phyloP scores from a whole-genome alignment of 23 red algal genomes.

The Chondrus crispus region DNA sequence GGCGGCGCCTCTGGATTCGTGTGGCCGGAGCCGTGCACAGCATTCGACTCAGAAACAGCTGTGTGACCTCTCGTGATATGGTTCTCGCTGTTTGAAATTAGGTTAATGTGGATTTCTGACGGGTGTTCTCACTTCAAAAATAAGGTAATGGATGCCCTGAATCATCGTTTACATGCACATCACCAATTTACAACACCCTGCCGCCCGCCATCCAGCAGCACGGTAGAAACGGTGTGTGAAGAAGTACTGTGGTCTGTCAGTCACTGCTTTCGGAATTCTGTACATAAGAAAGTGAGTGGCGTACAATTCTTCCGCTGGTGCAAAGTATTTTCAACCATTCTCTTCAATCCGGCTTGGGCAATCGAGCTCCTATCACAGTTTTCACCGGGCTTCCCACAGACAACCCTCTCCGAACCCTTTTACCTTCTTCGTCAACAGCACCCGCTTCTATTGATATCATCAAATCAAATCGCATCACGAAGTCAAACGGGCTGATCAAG shows the following conservation, averaged over 20 bases:
- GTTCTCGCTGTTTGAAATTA: neutral
- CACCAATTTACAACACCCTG: neutral
- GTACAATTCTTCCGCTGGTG: neutral
- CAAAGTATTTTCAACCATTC: neutral
- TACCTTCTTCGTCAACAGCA: neutral
- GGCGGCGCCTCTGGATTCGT: neutral
- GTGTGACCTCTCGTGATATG: neutral
- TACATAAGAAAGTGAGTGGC: neutral
- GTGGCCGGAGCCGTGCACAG: neutral
- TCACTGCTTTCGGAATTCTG: neutral
- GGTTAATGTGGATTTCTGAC: neutral
- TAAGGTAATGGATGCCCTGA: neutral
- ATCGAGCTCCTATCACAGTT: neutral
- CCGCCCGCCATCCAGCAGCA: neutral
- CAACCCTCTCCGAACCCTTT: neutral
- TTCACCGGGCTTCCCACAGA: neutral
- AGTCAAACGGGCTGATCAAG: neutral
- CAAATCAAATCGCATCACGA: neutral
- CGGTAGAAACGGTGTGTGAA: neutral
- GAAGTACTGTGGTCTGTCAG: neutral
- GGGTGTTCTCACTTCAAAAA: neutral
- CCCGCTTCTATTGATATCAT: neutral
- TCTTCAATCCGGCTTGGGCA: neutral
- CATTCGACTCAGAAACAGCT: neutral
- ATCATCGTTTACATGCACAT: neutral